Percentiles rank a stretch among this genome's conserved stretches.
Evolutionary conservation across 306 rosid genomes (phyloP).

Genomic region (Begonia masoniana): DNA sequence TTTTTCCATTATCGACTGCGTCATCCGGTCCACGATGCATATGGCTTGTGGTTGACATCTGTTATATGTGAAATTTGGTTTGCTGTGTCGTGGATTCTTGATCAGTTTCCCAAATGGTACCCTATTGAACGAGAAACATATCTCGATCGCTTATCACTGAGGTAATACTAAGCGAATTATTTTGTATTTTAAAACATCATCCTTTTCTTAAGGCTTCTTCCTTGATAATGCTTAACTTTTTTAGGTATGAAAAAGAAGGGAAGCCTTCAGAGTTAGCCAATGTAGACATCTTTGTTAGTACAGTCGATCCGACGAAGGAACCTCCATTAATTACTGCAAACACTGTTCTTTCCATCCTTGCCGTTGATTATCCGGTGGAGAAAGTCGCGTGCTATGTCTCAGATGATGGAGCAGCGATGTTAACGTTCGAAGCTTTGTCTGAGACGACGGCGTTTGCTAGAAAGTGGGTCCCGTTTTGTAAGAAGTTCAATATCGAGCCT

Average conservation of each 20-base stretch:
- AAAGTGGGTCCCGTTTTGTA: conserved; percentile 84
- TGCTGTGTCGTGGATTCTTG: too few species aligned
- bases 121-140: too few species aligned
- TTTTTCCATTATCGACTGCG: too few species aligned
- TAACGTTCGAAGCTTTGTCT: conserved; percentile 92
- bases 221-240: conserved; percentile 5
- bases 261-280: conserved; percentile 66
- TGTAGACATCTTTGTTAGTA: conserved; percentile 84
- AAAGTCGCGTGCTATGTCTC: conserved; percentile 97
- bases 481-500: conserved; percentile 11
- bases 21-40: too few species aligned
- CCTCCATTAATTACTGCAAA: conserved; percentile 94
- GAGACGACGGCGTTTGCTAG: conserved; percentile 93
- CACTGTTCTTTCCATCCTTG: conserved; percentile 87
- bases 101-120: too few species aligned
- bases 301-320: conserved; percentile 93
- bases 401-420: conserved; percentile 99
- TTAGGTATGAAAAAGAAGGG: conserved; percentile 97
- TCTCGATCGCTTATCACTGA: too few species aligned
- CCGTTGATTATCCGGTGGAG: conserved; percentile 88
- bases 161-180: too few species aligned
- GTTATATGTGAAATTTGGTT: too few species aligned
- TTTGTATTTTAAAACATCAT: too few species aligned
- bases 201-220: too few species aligned
- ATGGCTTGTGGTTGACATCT: too few species aligned